Evolutionary conservation across 2,329 filamentous ascomycete species (phyloP).

Genomic region (Stemphylium lycopersici): DNA sequence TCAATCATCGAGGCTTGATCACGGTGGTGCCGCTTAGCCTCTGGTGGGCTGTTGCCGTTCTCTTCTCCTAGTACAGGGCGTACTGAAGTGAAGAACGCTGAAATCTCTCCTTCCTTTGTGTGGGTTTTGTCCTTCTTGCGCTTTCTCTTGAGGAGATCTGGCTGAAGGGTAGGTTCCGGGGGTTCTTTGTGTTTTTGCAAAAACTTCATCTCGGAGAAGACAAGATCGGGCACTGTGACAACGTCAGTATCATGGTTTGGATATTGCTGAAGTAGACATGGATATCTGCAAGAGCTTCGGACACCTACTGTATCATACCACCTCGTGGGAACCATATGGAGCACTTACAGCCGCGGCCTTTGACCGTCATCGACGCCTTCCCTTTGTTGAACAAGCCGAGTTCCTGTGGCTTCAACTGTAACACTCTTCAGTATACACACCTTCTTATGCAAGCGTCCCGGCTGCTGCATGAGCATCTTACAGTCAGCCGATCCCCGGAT

Average conservation of each 20-base stretch:
- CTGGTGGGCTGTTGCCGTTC: conserved; percentile 25
- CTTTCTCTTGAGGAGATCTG: conserved; percentile 36
- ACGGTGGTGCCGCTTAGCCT: conserved; percentile 12
- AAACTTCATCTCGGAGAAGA: conserved; percentile 60
- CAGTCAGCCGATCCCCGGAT: conserved; percentile 54
- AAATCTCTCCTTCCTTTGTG: conserved; percentile 51
- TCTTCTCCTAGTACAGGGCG: conserved; percentile 34
- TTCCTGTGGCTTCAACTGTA: conserved; percentile 52
- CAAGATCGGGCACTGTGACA: conserved; percentile 56
- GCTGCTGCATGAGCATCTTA: conserved; percentile 33
- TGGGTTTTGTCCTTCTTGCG: conserved; percentile 40
- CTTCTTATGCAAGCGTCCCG: not conserved
- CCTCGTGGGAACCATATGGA: conserved; percentile 8
- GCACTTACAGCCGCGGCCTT: conserved; percentile 51
- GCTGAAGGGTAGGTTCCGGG: conserved; percentile 30
- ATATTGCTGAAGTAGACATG: not conserved
- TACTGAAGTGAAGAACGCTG: conserved; percentile 52
- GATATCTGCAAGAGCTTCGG: not conserved
- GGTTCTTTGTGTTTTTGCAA: conserved; percentile 47
- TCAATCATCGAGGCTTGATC: conserved; percentile 20
- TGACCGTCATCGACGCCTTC: conserved; percentile 53
- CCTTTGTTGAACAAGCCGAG: conserved; percentile 58
- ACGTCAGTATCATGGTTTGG: conserved; percentile 17
- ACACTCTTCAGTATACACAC: conserved; percentile 31
- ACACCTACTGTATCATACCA: not conserved